Evolutionary conservation across 1,139 yeast species (phyloP).

Genomic region (Zygoascus meyerae): DNA sequence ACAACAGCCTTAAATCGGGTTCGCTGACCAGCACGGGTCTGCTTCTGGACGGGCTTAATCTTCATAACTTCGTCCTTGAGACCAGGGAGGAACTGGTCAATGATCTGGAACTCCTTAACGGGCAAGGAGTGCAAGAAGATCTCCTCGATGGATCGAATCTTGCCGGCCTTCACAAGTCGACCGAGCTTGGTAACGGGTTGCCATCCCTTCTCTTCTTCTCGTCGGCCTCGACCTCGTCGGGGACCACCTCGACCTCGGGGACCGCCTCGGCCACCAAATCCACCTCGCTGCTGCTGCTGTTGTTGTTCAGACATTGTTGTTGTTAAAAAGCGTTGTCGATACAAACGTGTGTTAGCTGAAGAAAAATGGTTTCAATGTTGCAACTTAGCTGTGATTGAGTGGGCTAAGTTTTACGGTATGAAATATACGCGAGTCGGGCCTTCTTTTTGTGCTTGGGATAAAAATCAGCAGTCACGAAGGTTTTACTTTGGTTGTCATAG

Average conservation of each 20-base stretch:
- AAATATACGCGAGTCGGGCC: neutral
- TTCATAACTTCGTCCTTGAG: constrained; percentile 99
- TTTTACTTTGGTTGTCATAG: no score
- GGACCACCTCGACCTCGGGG: constrained; percentile 65
- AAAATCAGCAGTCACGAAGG: no score
- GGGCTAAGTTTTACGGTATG: constrained; percentile 9
- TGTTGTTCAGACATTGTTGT: constrained; percentile 13
- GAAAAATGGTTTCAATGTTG: neutral
- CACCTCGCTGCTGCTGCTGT: constrained; percentile 22
- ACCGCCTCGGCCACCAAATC: constrained; percentile 41
- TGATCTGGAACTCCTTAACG: constrained; percentile 98
- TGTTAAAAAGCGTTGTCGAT: neutral
- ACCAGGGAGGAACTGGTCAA: constrained; percentile 92
- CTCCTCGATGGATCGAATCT: constrained; percentile 94
- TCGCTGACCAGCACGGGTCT: constrained; percentile 99
- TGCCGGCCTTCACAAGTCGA: constrained; percentile 99
- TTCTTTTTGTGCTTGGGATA: no score
- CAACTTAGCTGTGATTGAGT: constrained; percentile 9
- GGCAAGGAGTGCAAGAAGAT: constrained; percentile 99
- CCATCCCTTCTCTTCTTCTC: constrained; percentile 97
- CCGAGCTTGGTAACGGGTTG: constrained; percentile 99
- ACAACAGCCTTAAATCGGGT: constrained; percentile 99
- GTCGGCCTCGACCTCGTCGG: constrained; percentile 55
- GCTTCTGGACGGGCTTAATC: constrained; percentile 99
- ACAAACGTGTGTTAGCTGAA: neutral